phyloP scores from a whole-genome alignment of 805 yeast species.

The Starmerella riodocensis region DNA sequence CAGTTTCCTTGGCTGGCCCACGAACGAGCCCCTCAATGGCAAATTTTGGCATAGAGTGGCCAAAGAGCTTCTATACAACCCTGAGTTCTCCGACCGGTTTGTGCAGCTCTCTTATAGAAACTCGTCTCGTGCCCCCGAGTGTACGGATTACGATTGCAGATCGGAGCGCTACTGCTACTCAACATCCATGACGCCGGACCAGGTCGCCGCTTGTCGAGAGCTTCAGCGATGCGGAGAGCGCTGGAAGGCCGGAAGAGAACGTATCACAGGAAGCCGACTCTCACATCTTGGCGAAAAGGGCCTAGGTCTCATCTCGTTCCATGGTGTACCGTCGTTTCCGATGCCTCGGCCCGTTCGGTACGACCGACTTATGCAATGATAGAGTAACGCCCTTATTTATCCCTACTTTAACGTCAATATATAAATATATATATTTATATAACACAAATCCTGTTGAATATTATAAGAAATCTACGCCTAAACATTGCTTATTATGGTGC shows the following conservation, averaged over 20 bases:
- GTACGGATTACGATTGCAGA: slow-evolving; percentile 30
- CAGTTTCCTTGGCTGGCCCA: slow-evolving; percentile 41
- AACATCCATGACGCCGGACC: slow-evolving; percentile 25
- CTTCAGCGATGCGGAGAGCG: slow-evolving; percentile 8
- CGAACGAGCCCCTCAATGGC: slow-evolving; percentile 46
- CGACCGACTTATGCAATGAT: not conserved
- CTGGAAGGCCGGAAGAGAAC: slow-evolving; percentile 3
- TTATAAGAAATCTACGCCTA: not conserved
- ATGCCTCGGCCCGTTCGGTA: slow-evolving; percentile 23
- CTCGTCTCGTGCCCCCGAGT: slow-evolving; percentile 43
- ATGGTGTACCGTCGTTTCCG: slow-evolving; percentile 22
- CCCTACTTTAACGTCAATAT: too few species aligned
- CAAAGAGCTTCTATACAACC: slow-evolving; percentile 32
- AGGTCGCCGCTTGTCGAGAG: slow-evolving; percentile 21
- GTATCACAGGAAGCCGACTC: slow-evolving; percentile 1
- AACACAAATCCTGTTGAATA: not conserved
- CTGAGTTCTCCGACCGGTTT: slow-evolving; percentile 38
- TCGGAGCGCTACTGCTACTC: slow-evolving; percentile 32
- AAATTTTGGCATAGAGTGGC: slow-evolving; percentile 55
- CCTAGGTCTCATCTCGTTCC: not conserved
- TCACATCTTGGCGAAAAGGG: not conserved
- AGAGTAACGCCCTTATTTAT: too few species aligned
- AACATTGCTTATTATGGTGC: too few species aligned
- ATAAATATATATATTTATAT: not conserved
- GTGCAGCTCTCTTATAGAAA: slow-evolving; percentile 38